Evolutionary conservation across 306 rosid genomes (phyloP).

Genomic region (Vigna angularis): DNA sequence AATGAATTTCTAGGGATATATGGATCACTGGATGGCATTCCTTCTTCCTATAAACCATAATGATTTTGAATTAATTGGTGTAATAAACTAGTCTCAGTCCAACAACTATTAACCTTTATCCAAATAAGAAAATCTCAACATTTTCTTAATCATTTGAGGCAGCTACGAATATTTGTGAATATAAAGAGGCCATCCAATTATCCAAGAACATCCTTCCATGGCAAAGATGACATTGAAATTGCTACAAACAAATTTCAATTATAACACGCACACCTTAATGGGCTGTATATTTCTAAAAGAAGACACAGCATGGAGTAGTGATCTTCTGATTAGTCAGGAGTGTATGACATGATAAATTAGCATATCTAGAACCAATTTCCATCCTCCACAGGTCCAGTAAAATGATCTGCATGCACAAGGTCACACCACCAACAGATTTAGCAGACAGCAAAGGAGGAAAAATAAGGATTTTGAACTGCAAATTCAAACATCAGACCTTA

Average conservation of each 20-base stretch:
- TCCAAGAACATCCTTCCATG: constrained; percentile 35
- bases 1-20: neutral
- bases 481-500: constrained; percentile 45
- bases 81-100: neutral
- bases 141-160: constrained; percentile 9
- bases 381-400: constrained; percentile 33
- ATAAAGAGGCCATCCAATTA: neutral
- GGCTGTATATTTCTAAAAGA: constrained; percentile 43
- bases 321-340: constrained; percentile 45
- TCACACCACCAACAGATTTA: constrained; percentile 27
- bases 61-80: neutral
- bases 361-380: constrained; percentile 39
- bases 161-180: neutral
- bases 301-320: constrained; percentile 37
- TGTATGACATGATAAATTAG: constrained; percentile 34
- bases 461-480: neutral
- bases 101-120: neutral
- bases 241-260: constrained; percentile 17
- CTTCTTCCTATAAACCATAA: constrained; percentile 25
- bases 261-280: constrained; percentile 58
- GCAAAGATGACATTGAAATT: constrained; percentile 22
- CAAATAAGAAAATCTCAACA: constrained; percentile 10
- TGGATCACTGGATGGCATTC: constrained; percentile 6
- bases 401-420: constrained; percentile 44
- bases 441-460: constrained; percentile 28